Base-by-base conservation (phyloP, 2,329 filamentous ascomycete species). In the Alternaria hordeiaustralica region DNA sequence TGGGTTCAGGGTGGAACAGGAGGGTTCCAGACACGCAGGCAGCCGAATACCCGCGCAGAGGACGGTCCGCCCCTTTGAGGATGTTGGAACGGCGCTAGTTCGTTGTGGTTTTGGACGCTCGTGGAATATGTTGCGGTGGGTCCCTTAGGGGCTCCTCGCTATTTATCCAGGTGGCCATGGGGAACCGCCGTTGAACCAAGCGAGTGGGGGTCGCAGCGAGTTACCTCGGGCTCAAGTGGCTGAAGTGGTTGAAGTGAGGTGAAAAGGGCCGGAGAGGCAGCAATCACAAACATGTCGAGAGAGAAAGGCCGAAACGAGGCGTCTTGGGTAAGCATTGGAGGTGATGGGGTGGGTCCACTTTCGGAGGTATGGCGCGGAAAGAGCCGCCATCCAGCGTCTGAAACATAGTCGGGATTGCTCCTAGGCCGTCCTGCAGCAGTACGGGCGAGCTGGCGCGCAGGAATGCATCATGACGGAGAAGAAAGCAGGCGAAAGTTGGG, bases 351-450 rank as follows among this genome's bases (percentile, higher is more conserved):
- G 64, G 61, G 49, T 33, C 61, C 47, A 64, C 47, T 60, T 56
- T 59, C 56, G 61, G 57, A 60, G 64, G 51, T 58, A 63, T 60
- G 64, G 56, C 41, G 61, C 61, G 63, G 63, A 63, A 63, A 65
- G 63, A 57, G 63, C 63, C 63, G 63, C 50, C 51, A 41, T 49
- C 20, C 9, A 28, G n/a, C 25, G 36, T 28, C 53, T 66, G 61
- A 61, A 64, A 63, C 63, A 55, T 23, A 20, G 47, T 47, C 28
- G 6, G 15, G n/a, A 23, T 20, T 8, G 12, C 11, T n/a, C 26
- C 23, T n/a, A 28, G 18, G 47, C 41, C 21, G 26, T 18, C 49
- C 23, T 60, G 30, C 43, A 55, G 30, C 50, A 43, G 26, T 18
- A 33, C 20, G 28, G 15, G 18, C 44, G 36, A 25, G 26, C 10